phyloP scores from a whole-genome alignment of 345 rosid species.

The Microthlaspi erraticum region DNA sequence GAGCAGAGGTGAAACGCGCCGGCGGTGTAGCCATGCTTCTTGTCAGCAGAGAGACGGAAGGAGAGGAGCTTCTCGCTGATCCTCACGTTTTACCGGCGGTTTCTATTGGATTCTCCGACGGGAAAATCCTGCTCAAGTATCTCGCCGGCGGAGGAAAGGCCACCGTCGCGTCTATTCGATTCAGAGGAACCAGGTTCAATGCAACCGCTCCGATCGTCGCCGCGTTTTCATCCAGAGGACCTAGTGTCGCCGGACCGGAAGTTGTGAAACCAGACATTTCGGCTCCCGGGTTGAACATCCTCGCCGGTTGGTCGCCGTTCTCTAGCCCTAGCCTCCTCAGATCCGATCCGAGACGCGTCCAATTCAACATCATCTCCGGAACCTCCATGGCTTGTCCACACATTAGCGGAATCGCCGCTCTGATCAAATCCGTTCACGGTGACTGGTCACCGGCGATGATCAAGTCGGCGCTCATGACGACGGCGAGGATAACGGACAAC shows the following conservation, averaged over 20 bases:
- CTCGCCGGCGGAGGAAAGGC: constrained; percentile 32
- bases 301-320: constrained; percentile 78
- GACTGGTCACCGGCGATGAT: constrained; percentile 89
- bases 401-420: constrained; percentile 73
- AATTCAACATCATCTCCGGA: constrained; percentile 74
- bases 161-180: constrained; percentile 57
- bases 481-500: constrained; percentile 65
- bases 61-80: constrained; percentile 70
- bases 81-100: constrained; percentile 71
- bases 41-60: constrained; percentile 52
- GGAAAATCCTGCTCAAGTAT: constrained; percentile 50
- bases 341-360: constrained; percentile 62
- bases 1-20: constrained; percentile 57
- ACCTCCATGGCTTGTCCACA: constrained; percentile 96
- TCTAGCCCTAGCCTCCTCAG: constrained; percentile 54
- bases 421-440: constrained; percentile 64
- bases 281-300: constrained; percentile 80
- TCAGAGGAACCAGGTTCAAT: constrained; percentile 63
- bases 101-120: constrained; percentile 56
- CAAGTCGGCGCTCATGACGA: constrained; percentile 88
- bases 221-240: constrained; percentile 85
- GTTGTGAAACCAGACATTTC: constrained; percentile 80
- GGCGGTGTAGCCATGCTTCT: constrained; percentile 81
- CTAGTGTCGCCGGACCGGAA: constrained; percentile 57
- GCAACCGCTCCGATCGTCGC: constrained; percentile 69